A percentile compares a stretch with the other conserved stretches of the same genome.
phyloP scores from a whole-genome alignment of 805 yeast genomes.

The Cyberlindnera xylosilytica region DNA sequence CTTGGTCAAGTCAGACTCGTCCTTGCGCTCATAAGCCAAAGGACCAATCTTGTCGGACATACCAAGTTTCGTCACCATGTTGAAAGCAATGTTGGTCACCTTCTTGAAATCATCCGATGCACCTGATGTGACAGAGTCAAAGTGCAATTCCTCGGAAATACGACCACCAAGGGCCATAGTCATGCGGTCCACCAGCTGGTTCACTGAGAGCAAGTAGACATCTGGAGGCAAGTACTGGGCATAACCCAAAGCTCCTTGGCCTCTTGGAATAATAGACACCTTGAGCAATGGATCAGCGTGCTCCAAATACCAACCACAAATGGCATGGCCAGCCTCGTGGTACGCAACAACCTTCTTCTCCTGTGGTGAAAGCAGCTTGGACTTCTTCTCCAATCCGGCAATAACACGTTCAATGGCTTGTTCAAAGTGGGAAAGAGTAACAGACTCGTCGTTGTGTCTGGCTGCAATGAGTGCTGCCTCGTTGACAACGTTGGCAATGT shows the following conservation, averaged over 20 bases:
- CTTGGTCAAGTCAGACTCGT: constrained; percentile 68
- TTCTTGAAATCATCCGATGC: constrained; percentile 96
- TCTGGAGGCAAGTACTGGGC: constrained; percentile 97
- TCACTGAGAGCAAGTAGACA: constrained; percentile 69
- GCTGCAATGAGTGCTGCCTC: constrained; percentile 98
- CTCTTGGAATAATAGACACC: constrained; percentile 95
- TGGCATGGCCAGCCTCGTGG: constrained; percentile 99
- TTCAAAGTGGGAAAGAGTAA: constrained; percentile 80
- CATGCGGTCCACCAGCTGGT: constrained; percentile 86
- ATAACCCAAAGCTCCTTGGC: constrained; percentile 95
- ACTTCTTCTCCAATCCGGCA: constrained; percentile 92
- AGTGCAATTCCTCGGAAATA: constrained; percentile 92
- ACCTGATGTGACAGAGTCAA: constrained; percentile 90
- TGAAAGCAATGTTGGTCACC: constrained; percentile 88
- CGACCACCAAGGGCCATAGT: constrained; percentile 97
- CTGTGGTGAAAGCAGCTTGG: constrained; percentile 75
- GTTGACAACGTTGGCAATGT: constrained; percentile 93
- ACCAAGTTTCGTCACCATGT: constrained; percentile 90
- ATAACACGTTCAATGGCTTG: constrained; percentile 96
- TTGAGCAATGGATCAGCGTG: constrained; percentile 91
- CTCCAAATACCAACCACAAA: constrained; percentile 94
- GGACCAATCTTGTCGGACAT: constrained; percentile 88
- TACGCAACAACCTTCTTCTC: constrained; percentile 92
- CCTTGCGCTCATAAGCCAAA: constrained; percentile 63
- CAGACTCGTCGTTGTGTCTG: constrained; percentile 66